Base-by-base conservation (phyloP, 108 stramenopile species). In the Skeletonema menzelii region DNA sequence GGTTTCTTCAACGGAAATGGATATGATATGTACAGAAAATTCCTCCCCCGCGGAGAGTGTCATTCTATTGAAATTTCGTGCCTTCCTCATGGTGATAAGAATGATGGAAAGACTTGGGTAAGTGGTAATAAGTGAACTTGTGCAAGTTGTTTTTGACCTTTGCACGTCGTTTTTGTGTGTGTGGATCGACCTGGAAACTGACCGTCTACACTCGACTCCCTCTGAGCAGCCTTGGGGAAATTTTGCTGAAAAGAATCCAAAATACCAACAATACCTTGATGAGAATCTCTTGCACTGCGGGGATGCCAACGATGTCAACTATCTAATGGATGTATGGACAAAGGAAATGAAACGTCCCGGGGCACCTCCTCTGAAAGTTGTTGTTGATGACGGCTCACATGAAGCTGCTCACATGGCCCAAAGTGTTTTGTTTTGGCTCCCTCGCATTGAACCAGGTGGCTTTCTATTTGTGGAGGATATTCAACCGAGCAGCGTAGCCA, bases 71-170 rank as follows among this genome's bases (percentile, higher is more conserved):
- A 87, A 71, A 85, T 87, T 27, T 34, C 78, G 12, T 87, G 87
- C 55, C 60, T 87, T 13, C 73, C 64, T 26, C 47, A 42, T 2
- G 87, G 87, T 14, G 79, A 75, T 1, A 57, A 76, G 6, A 44
- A 66, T 1, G 87, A 87, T 30, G 84, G 84, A 5, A 85, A 87
- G 46, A n/a, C n/a, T n/a, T 87, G 87, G 87, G 84, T 84, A 14
- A 83, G 82, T 78, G 31, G 6, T 32, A n/a, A n/a, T n/a, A n/a
- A 32, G 31, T 32, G 5, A 4, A 7, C 31, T 32, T 32, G 5
- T 32, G 31, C 31, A 32, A 32, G 7, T 32, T 32, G 7, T 32
- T 32, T 32, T 32, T 7, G 5, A 32, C 7, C 31, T 7, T 4
- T 32, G 31, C 3, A 4, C 7, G 5, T 32, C 31, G 5, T 32